phyloP scores from a whole-genome alignment of 768 basidiomycete genomes.

The Lactarius deliciosus region DNA sequence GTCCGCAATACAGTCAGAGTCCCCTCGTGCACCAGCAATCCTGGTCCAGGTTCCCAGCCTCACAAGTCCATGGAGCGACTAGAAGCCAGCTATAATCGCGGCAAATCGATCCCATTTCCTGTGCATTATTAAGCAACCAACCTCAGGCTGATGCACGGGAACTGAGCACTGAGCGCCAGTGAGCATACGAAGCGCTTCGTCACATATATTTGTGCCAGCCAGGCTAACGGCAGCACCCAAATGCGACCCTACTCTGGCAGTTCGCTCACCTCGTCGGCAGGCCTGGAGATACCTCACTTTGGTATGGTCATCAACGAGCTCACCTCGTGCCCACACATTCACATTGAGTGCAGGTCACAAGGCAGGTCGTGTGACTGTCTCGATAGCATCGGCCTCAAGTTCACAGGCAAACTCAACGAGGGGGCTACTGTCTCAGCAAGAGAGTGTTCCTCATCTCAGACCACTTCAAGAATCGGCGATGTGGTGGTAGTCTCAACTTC shows the following conservation, averaged over 20 bases:
- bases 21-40: too few species aligned
- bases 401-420: constrained; percentile 88
- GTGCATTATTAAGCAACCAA: constrained; percentile 34
- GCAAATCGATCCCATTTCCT: too few species aligned
- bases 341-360: constrained; percentile 69
- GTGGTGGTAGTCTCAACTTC: constrained; percentile 16
- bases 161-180: constrained; percentile 52
- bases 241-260: constrained; percentile 41
- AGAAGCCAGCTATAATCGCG: too few species aligned
- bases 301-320: constrained; percentile 41
- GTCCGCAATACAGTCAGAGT: too few species aligned
- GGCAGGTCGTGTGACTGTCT: constrained; percentile 50
- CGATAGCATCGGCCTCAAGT: constrained; percentile 83
- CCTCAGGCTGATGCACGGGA: constrained; percentile 87
- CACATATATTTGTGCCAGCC: neutral
- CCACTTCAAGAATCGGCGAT: constrained; percentile 68
- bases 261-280: constrained; percentile 75
- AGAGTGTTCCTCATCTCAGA: constrained; percentile 80
- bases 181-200: constrained; percentile 39
- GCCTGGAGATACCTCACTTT: constrained; percentile 89
- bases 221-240: neutral
- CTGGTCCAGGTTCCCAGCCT: too few species aligned
- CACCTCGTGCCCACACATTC: constrained; percentile 60
- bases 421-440: neutral
- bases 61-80: too few species aligned